Evolutionary conservation across 2,329 filamentous ascomycete species (phyloP).

Genomic region (Scopulariopsis brevicaulis): DNA sequence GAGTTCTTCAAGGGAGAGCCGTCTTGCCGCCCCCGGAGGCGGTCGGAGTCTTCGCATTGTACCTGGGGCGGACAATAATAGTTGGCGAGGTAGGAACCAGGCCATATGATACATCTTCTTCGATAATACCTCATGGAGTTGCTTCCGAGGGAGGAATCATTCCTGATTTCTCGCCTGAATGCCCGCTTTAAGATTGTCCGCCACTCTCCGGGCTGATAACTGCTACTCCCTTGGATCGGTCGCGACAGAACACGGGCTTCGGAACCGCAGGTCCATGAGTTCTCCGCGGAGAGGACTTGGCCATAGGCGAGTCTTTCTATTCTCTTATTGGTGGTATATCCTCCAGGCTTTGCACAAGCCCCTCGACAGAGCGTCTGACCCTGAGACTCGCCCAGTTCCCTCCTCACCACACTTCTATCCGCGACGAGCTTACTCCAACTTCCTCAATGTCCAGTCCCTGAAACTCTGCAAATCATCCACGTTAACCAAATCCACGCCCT

Average conservation of each 20-base stretch:
- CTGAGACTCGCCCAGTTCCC: conserved; percentile 3
- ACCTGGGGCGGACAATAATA: not conserved
- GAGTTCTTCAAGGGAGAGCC: not conserved
- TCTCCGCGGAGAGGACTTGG: too few species aligned
- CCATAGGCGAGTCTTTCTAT: not conserved
- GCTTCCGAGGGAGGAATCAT: too few species aligned
- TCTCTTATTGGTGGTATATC: not conserved
- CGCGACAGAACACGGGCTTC: too few species aligned
- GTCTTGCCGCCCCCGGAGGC: not conserved
- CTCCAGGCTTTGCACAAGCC: not conserved
- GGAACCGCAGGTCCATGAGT: too few species aligned
- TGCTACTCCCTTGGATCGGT: too few species aligned
- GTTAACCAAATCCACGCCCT: conserved; percentile 50
- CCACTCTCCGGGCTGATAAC: too few species aligned
- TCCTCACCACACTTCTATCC: not conserved
- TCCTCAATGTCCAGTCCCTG: conserved; percentile 7
- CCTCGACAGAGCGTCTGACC: not conserved
- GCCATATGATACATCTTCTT: not conserved
- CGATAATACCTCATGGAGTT: not conserved
- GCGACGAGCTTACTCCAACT: not conserved
- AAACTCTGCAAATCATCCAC: conserved; percentile 43
- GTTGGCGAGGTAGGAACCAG: not conserved
- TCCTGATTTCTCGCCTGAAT: too few species aligned
- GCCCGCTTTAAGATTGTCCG: too few species aligned
- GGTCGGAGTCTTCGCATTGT: conserved; percentile 14